A percentile compares a stretch with the other conserved stretches of the same genome.
These are phyloP conservation scores for Penicillium polonicum DNA, from an alignment of 2,329 filamentous ascomycete genomes.

Conservation along the genomic window DNA sequence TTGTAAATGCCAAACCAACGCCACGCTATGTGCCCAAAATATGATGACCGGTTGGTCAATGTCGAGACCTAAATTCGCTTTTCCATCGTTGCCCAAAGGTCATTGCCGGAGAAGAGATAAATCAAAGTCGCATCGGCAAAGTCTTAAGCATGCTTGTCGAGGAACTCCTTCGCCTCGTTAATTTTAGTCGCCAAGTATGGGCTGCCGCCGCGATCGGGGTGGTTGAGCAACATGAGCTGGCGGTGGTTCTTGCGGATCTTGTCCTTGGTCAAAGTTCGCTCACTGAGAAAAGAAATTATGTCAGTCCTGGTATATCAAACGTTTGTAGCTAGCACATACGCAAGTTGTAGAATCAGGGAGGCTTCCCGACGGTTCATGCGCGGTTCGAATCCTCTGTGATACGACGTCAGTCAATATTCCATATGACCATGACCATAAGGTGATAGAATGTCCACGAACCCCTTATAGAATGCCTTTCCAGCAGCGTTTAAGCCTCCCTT, in stretches of 20 bases:
- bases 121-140: background rate
- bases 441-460: slow-evolving; percentile 40
- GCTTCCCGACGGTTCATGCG: slow-evolving; percentile 94
- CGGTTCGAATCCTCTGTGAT: slow-evolving; percentile 75
- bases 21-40: slow-evolving; percentile 44
- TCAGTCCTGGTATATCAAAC: background rate
- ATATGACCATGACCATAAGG: background rate
- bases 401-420: slow-evolving; percentile 5
- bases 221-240: slow-evolving; percentile 94
- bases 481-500: slow-evolving; percentile 67
- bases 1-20: slow-evolving; percentile 36
- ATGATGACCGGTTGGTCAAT: slow-evolving; percentile 16
- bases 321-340: slow-evolving; percentile 55
- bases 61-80: slow-evolving; percentile 20
- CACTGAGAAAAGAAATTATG: slow-evolving; percentile 54
- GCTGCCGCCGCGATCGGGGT: slow-evolving; percentile 94
- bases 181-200: slow-evolving; percentile 97
- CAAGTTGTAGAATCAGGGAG: slow-evolving; percentile 82
- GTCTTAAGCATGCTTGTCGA: slow-evolving; percentile 67
- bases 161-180: slow-evolving; percentile 94
- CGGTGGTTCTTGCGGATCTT: slow-evolving; percentile 95
- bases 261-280: slow-evolving; percentile 83
- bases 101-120: background rate
- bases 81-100: slow-evolving; percentile 3
- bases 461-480: slow-evolving; percentile 94